These are phyloP conservation scores for Annulohypoxylon stygium DNA, from an alignment of 495 filamentous ascomycete genomes.

Conservation along the genomic window DNA sequence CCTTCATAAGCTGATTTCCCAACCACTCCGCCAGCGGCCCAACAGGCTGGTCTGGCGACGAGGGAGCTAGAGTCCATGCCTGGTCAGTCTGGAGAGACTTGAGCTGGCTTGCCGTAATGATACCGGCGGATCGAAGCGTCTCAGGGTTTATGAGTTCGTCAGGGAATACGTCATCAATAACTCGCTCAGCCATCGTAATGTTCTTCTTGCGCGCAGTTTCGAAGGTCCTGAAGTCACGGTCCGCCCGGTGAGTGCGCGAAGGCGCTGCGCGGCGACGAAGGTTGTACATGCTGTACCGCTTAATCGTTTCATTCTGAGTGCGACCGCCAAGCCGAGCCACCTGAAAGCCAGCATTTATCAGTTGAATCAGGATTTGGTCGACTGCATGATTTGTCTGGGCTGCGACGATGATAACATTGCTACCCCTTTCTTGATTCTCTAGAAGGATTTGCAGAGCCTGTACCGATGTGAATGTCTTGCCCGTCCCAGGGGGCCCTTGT, in stretches of 20 bases:
- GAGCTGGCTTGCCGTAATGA: constrained; percentile 73
- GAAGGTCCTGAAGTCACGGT: constrained; percentile 42
- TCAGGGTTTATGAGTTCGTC: constrained; percentile 62
- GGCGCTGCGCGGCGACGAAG: constrained; percentile 57
- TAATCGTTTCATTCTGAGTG: constrained; percentile 73
- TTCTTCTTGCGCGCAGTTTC: constrained; percentile 47
- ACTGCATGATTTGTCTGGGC: constrained; percentile 95
- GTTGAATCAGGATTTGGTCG: constrained; percentile 81
- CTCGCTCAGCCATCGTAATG: constrained; percentile 55
- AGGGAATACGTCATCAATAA: constrained; percentile 65
- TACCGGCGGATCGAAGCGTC: constrained; percentile 60
- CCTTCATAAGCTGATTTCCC: constrained; percentile 59
- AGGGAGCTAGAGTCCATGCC: constrained; percentile 61
- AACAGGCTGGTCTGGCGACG: constrained; percentile 45
- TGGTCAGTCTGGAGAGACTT: constrained; percentile 69
- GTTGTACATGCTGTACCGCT: constrained; percentile 73
- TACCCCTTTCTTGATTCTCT: constrained; percentile 64
- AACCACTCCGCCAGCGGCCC: constrained; percentile 75
- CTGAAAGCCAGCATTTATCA: constrained; percentile 72
- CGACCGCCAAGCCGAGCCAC: constrained; percentile 86
- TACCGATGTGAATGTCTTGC: constrained; percentile 85
- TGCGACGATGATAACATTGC: constrained; percentile 73
- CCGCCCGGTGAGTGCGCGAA: constrained; percentile 15
- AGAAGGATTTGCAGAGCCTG: constrained; percentile 77
- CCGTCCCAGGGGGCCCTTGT: constrained; percentile 93